Percentiles rank a stretch among this genome's conserved stretches.
phyloP scores from a whole-genome alignment of 2,329 filamentous ascomycete genomes.

The Paraconiothyrium sp. region DNA sequence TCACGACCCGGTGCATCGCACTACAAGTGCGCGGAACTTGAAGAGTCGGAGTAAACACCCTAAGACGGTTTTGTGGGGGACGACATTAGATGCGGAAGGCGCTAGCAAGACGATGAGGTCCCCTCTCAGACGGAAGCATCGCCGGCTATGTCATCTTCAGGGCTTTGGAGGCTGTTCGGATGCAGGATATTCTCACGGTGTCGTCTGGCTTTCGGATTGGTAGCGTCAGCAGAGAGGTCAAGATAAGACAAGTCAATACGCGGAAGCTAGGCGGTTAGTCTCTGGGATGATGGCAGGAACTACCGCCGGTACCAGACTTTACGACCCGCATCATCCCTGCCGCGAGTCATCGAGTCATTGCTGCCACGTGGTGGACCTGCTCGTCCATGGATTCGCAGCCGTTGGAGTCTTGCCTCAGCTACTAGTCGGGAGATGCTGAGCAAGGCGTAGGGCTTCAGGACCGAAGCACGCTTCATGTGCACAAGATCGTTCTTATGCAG shows the following conservation, averaged over 20 bases:
- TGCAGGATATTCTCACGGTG: background rate
- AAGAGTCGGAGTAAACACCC: background rate
- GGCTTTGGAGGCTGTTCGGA: background rate
- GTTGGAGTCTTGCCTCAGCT: background rate
- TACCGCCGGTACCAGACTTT: conserved; percentile 21
- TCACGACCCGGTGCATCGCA: background rate
- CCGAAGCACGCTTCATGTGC: background rate
- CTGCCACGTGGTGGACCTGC: conserved; percentile 5
- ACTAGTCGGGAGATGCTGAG: background rate
- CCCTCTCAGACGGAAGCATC: background rate
- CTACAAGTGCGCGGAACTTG: background rate
- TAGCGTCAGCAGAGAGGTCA: conserved; percentile 14
- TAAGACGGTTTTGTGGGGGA: background rate
- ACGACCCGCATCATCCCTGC: conserved; percentile 6
- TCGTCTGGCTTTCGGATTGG: background rate
- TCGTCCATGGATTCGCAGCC: background rate
- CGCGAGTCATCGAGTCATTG: conserved; percentile 1
- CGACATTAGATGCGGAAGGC: background rate
- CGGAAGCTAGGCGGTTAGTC: conserved; percentile 28
- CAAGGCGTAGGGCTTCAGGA: too few relatives aligned
- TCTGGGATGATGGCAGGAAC: conserved; percentile 20
- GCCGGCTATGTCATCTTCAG: background rate
- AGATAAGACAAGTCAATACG: conserved; percentile 16
- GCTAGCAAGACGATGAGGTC: background rate
- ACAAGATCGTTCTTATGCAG: background rate